These are phyloP conservation scores for Fagopyrum esculentum DNA, from an alignment of 148 eudicot species.

Conservation along the genomic window DNA sequence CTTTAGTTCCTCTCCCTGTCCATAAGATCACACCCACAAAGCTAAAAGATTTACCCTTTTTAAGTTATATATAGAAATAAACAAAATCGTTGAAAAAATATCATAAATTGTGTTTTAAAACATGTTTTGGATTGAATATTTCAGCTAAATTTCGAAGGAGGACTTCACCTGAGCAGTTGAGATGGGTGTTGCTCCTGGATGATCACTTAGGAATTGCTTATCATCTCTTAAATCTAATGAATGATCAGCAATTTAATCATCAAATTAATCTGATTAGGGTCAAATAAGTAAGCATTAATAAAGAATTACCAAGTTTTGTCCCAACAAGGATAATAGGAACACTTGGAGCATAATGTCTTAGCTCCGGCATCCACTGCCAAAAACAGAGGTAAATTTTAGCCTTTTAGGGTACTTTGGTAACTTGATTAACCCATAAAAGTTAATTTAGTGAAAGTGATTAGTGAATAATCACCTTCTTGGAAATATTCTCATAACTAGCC, in stretches of 20 bases:
- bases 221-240: slow-evolving; percentile 38
- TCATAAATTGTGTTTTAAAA: not conserved
- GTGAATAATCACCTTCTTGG: slow-evolving; percentile 47
- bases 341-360: slow-evolving; percentile 47
- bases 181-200: slow-evolving; percentile 40
- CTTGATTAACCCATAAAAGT: not conserved
- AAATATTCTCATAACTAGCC: slow-evolving; percentile 74
- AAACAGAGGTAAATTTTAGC: not conserved
- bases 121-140: not conserved
- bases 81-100: too few species aligned
- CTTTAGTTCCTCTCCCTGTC: slow-evolving; percentile 64
- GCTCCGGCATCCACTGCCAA: slow-evolving; percentile 46
- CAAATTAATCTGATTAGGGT: too few species aligned
- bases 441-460: not conserved
- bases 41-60: too few species aligned
- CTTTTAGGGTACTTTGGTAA: not conserved
- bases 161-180: slow-evolving; percentile 35
- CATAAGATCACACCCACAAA: not conserved
- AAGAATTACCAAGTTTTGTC: slow-evolving; percentile 32
- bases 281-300: not conserved
- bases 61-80: too few species aligned
- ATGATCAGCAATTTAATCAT: too few species aligned
- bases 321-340: slow-evolving; percentile 48
- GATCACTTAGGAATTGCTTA: slow-evolving; percentile 36
- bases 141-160: not conserved